These are phyloP conservation scores for Corylus avellana DNA, from an alignment of 306 rosid species.

Conservation along the genomic window DNA sequence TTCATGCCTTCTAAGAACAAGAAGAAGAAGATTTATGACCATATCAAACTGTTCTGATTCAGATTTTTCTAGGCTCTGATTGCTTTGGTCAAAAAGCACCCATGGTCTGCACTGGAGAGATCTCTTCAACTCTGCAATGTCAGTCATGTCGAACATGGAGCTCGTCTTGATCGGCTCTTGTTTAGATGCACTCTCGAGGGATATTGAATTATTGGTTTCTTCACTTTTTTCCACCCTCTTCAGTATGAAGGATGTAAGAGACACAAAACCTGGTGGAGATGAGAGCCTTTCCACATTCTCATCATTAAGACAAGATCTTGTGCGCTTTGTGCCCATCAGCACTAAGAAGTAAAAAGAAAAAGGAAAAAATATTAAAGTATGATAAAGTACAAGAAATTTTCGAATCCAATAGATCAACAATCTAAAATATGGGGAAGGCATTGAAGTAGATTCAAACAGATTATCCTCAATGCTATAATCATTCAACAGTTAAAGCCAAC, in stretches of 20 bases:
- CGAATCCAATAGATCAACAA: neutral
- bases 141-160: constrained; percentile 26
- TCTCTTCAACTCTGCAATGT: constrained; percentile 26
- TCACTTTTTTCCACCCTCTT: constrained; percentile 45
- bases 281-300: constrained; percentile 36
- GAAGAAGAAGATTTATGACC: constrained; percentile 36
- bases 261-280: constrained; percentile 71
- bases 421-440: neutral
- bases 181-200: constrained; percentile 28
- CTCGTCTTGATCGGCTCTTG: constrained; percentile 29
- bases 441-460: neutral
- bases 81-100: constrained; percentile 50
- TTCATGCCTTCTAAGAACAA: neutral
- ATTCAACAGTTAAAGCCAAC: neutral
- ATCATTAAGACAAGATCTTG: constrained; percentile 18
- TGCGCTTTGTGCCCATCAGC: constrained; percentile 32
- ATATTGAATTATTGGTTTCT: constrained; percentile 31
- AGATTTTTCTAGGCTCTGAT: constrained; percentile 37
- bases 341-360: constrained; percentile 35
- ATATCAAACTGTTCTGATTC: constrained; percentile 37
- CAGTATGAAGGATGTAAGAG: constrained; percentile 60
- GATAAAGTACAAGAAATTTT: neutral
- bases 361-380: constrained; percentile 5
- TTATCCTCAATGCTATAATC: neutral
- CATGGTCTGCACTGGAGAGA: constrained; percentile 50